Percentiles rank a stretch among this genome's conserved stretches.
These are phyloP conservation scores for Phlyctochytrium planicorne DNA, from an alignment of 192 early-diverging fungal genomes.

Conservation along the genomic window DNA sequence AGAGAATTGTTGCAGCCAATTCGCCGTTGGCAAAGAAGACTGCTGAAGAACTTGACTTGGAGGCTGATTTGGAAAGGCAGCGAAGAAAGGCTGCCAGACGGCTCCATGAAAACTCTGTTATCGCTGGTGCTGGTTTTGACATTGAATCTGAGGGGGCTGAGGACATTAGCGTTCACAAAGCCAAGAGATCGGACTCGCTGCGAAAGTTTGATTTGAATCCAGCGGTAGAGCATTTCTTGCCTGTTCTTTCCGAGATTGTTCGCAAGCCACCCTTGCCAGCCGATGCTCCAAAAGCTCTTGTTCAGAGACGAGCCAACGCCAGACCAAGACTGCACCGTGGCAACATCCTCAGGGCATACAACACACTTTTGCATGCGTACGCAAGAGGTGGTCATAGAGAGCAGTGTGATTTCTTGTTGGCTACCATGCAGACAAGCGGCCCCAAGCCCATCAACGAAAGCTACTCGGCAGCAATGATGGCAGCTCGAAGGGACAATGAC, in stretches of 20 bases:
- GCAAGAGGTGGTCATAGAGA: neutral
- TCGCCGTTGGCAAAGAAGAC: neutral
- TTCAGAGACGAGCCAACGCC: neutral
- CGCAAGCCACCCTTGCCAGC: neutral
- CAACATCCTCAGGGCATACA: neutral
- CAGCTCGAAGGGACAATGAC: neutral
- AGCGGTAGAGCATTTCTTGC: neutral
- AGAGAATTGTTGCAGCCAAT: neutral
- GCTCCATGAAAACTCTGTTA: neutral
- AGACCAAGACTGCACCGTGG: neutral
- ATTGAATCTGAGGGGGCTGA: neutral
- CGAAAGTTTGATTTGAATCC: neutral
- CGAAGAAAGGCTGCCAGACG: neutral
- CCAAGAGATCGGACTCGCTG: neutral
- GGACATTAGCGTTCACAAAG: neutral
- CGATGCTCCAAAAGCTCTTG: neutral
- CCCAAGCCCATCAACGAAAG: neutral
- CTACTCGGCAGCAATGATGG: neutral
- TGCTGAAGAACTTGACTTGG: neutral
- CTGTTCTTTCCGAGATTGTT: neutral
- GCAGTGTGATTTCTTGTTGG: neutral
- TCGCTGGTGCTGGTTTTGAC: too few species aligned
- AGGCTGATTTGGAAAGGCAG: neutral
- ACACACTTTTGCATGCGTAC: neutral
- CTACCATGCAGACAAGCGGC: neutral